Base-by-base conservation (phyloP, 352 stramenopile species). In the Plasmopara muralis region DNA sequence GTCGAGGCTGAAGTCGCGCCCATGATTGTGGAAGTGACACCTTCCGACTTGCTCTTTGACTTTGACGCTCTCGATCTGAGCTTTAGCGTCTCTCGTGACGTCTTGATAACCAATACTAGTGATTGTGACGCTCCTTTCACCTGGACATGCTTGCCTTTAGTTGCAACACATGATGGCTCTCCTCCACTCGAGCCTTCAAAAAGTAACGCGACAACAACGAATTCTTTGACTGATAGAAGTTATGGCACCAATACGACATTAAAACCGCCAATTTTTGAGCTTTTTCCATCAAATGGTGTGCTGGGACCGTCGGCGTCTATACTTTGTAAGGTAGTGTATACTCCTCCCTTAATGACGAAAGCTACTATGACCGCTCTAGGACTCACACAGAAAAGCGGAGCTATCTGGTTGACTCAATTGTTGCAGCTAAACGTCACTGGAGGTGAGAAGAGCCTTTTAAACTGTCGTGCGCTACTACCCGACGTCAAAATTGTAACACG, bases 81-180 rank as follows among this genome's bases (percentile, higher is more conserved):
- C 37, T 51, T 70, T 0, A 71, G 63, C 0, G 69, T 95, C 43
- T 46, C 65, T 15, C 63, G 81, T 20, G 73, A 89, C 5, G 50
- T 97, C 0, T 60, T 72, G 8, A 53, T 97, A 25, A 88, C 73
- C 0, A 98, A 98, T 60, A 91, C 89, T 2, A 95, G 91, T 39
- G 94, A 97, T 37, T 93, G 86, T 0, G 54, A 72, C 7, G 92
- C 89, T 6, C 65, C 86, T 5, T 98, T 96, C 54, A 29, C 66
- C 12, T 98, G 92, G 93, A 76, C 34, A 14, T 55, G 28, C 13
- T 50, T 53, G 41, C 25, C 46, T 3, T 8, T 52, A 5, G 15
- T 55, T 6, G 52, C 57, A 6, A 70, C 57, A 6, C 57, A 49
- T 9, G 57, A 70, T 38, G 52, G 44, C 7, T 53, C 38, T 6